phyloP scores from a whole-genome alignment of 306 rosid species.

The Oemleria cerasiformis region DNA sequence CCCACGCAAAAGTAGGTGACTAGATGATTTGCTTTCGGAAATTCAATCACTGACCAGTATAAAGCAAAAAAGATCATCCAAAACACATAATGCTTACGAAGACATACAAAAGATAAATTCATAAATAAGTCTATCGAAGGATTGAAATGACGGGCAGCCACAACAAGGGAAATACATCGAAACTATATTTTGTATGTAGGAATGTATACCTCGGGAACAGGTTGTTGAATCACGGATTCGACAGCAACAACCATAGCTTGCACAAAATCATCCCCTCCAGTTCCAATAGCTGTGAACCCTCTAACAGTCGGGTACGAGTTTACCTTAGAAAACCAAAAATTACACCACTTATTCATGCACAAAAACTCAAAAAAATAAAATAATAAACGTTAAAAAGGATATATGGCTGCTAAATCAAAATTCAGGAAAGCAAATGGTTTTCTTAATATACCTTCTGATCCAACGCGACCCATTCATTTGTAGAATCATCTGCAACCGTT shows the following conservation, averaged over 20 bases:
- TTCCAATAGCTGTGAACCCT: conserved; percentile 95
- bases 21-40: neutral
- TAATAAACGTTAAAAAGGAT: neutral
- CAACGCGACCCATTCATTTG: conserved; percentile 85
- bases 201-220: conserved; percentile 64
- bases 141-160: conserved; percentile 2
- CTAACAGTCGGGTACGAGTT: conserved; percentile 88
- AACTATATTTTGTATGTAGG: neutral
- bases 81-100: neutral
- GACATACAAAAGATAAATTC: neutral
- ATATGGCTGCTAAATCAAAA: neutral
- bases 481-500: conserved; percentile 83
- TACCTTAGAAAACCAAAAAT: conserved; percentile 37
- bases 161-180: neutral
- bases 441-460: conserved; percentile 74
- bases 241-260: conserved; percentile 91
- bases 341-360: neutral
- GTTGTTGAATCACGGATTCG: conserved; percentile 79
- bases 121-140: neutral
- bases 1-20: neutral
- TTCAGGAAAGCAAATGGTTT: neutral
- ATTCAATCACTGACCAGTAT: neutral
- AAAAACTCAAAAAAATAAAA: neutral
- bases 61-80: neutral
- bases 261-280: conserved; percentile 89